These are phyloP conservation scores for Pseudopyricularia javanii DNA, from an alignment of 2,329 filamentous ascomycete genomes.

Conservation along the genomic window DNA sequence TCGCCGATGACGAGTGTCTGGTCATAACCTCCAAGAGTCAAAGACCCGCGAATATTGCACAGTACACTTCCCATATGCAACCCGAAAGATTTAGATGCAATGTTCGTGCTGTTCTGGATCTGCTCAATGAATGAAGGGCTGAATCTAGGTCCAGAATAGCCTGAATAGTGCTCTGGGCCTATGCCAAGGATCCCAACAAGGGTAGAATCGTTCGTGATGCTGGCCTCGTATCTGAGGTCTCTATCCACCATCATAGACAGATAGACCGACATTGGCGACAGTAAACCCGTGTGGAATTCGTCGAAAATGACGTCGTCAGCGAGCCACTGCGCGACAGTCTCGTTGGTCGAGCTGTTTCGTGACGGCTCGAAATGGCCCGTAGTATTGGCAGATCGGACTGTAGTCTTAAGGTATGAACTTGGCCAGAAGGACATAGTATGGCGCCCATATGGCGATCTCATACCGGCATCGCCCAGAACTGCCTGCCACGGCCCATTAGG, in stretches of 20 bases:
- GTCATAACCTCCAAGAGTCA: slow-evolving; percentile 22
- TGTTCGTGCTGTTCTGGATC: slow-evolving; percentile 7
- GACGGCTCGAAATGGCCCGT: neutral
- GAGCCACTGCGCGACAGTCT: neutral
- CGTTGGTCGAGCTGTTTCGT: too few relatives aligned
- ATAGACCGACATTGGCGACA: neutral
- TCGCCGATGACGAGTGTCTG: slow-evolving; percentile 15
- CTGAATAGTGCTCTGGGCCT: neutral
- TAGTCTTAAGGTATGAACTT: neutral
- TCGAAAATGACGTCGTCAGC: neutral
- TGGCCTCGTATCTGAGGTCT: neutral
- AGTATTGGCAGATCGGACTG: neutral
- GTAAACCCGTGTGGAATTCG: neutral
- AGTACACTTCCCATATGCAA: slow-evolving; percentile 20
- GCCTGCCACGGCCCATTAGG: slow-evolving; percentile 3
- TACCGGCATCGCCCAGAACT: neutral
- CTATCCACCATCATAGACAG: neutral
- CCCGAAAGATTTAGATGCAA: slow-evolving; percentile 15
- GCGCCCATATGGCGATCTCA: neutral
- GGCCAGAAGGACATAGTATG: neutral
- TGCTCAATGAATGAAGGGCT: slow-evolving; percentile 6
- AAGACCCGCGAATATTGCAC: slow-evolving; percentile 13
- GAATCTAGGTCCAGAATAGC: neutral
- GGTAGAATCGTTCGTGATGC: neutral
- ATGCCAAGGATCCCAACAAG: neutral